Conservation (phyloP, 352 stramenopile species). For the Pythium phragmiticola region DNA sequence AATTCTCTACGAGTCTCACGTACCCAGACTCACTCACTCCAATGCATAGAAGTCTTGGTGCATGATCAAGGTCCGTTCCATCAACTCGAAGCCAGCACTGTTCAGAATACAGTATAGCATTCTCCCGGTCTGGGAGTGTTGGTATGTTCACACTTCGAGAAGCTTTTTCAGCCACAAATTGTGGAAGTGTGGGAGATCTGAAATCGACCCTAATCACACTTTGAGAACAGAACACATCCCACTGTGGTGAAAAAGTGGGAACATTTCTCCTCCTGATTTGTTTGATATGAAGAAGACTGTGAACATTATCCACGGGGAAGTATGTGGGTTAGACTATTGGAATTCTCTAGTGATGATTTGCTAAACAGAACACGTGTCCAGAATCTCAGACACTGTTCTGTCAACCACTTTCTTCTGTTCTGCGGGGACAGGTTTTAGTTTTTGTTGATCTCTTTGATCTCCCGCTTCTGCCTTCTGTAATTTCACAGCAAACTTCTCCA, state of each 20-base stretch:
- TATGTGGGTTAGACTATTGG: not conserved
- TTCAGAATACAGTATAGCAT: not conserved
- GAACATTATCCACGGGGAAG: constrained; percentile 1
- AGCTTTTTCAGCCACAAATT: constrained; percentile 9
- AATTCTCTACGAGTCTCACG: too few relatives aligned
- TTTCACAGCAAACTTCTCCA: not conserved
- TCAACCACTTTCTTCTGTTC: not conserved
- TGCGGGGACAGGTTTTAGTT: not conserved
- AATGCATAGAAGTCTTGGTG: too few relatives aligned
- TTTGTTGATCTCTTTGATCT: not conserved
- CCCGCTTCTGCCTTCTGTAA: not conserved
- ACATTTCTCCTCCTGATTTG: constrained; percentile 1
- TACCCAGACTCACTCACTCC: too few relatives aligned
- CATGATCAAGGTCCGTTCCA: too few relatives aligned
- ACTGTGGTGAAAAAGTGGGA: constrained; percentile 1
- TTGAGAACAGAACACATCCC: constrained; percentile 20
- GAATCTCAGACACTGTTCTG: too few relatives aligned
- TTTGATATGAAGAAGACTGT: not conserved
- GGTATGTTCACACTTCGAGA: not conserved
- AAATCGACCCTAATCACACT: constrained; percentile 6
- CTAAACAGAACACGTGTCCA: too few relatives aligned
- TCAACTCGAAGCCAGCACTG: too few relatives aligned
- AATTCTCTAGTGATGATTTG: too few relatives aligned
- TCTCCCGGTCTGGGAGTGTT: not conserved
- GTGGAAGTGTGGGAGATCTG: constrained; percentile 7